Evolutionary conservation across 23 red algal species (phyloP), one percentile per base, ranked within the genome.

Genomic region (Gracilaria caudata): DNA sequence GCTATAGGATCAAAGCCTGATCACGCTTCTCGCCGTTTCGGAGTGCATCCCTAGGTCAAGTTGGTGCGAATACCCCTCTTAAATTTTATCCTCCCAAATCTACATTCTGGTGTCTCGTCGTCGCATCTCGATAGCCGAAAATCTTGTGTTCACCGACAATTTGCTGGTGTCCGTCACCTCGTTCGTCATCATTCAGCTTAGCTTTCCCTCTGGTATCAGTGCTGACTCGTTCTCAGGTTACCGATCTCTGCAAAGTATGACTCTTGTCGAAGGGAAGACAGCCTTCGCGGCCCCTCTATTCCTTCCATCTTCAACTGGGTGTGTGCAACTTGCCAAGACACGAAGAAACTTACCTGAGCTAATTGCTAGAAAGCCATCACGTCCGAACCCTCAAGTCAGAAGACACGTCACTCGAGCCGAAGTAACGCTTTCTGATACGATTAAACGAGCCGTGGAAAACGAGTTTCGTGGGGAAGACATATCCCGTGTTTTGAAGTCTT

Each of bases 401-500:
- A 37, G 26, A 11, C 7, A 35, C 20, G 12, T 23, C 1, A 71
- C 71, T 38, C 85, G 85, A 46, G 46, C 51, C 23, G 68, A 89
- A 79, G 72, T 77, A 47, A 37, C 51, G 32, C 60, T 89, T 40
- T 46, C 51, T 7, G 29, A 75, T 16, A 79, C 70, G 14, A 65
- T 89, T 20, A 68, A 57, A 33, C 44, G 61, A 47, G 85, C 85
- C 14, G 19, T 89, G 51, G 36, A 89, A 45, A 79, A 66, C 45
- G 68, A 89, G 37, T 89, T 89, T 72, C 12, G 5, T 16, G 60
- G 61, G 4, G 60, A 78, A 41, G 38, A 84, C 70, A 78, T 92
- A 60, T 73, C 81, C 7, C 80, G 90, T 0, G 90, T 93, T 14
- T 9, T 71, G 13, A 47, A 78, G 38, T 93, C 90, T 36, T 93